Base-by-base conservation (phyloP, 441 rosid genomes). In the Jatropha multifida region DNA sequence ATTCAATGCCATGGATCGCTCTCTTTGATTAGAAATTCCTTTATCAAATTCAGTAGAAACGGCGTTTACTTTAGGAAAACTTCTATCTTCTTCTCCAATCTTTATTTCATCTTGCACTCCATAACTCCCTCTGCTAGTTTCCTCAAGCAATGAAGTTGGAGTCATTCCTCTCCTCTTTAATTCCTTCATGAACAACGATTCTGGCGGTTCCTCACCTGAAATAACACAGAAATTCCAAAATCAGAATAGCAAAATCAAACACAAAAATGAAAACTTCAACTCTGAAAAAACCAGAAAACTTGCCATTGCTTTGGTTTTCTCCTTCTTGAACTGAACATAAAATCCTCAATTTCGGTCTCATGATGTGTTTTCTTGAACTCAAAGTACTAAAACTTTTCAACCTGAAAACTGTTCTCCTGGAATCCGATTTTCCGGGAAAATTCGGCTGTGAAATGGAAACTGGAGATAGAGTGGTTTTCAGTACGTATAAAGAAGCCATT, bases 141-240 rank as follows among this genome's bases (percentile, higher is more conserved):
- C 97, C 84, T 96, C 97, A 40, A 92, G 89, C 88, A 91, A 84
- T 4, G 97, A 92, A 79, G 95, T 84, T 46, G 97, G 97, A 68
- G 86, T 89, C 98, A 96, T 92, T 26, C 98, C 98, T 84, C 99
- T 85, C 81, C 89, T 89, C 86, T 86, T 92, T 76, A 96, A 73
- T 71, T 96, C 99, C 87, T 96, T 96, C 96, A 94, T 86, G 74
- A 96, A 96, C 76, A 92, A 84, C 3, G 98, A 96, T 66, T 96
- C 99, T 5, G 99, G 94, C 48, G 96, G 96, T 75, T 92, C 99
- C 69, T 94, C 98, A 48, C 94, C 98, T 96, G 70, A 18, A 46
- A 49, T 49, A 58, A 27, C n/a, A 46, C 60, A 23, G 18, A 20
- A 37, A 27, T 54, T 18, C 17, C 20, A 15, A 8, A 58, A 32